Evolutionary conservation across 331 rosid species (phyloP).

Genomic region (Prunus yedoensis): DNA sequence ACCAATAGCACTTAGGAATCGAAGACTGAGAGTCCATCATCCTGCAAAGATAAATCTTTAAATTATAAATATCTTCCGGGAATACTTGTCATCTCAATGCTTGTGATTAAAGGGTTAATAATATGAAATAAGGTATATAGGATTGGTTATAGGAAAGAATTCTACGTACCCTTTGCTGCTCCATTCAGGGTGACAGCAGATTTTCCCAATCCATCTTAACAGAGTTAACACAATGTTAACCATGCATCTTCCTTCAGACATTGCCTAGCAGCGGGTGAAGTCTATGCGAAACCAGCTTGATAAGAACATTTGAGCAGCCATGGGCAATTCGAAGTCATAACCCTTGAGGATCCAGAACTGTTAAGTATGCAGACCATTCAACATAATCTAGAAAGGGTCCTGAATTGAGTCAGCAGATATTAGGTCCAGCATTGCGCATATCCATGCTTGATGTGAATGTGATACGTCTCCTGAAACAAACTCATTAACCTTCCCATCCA

Average conservation of each 20-base stretch:
- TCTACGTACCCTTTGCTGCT: neutral
- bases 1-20: neutral
- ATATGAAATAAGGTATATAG: neutral
- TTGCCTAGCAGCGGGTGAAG: neutral
- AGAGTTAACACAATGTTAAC: neutral
- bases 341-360: neutral
- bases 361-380: slow-evolving; percentile 2
- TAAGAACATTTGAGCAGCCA: neutral
- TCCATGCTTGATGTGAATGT: slow-evolving; percentile 21
- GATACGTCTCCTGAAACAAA: slow-evolving; percentile 38
- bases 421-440: slow-evolving; percentile 28
- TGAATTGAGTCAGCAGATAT: slow-evolving; percentile 18
- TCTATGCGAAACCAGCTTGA: too few relatives aligned
- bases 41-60: neutral
- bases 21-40: neutral
- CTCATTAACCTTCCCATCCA: slow-evolving; percentile 40
- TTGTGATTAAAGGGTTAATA: neutral
- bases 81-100: neutral
- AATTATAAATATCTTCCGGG: neutral
- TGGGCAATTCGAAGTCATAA: neutral
- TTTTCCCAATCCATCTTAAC: neutral
- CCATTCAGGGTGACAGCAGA: neutral
- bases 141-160: neutral
- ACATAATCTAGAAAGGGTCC: slow-evolving; percentile 1
- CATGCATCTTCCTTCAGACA: neutral